Evolutionary conservation across 108 stramenopile species (phyloP), one percentile per base, ranked within the genome.

Genomic region (Pseudonitzschia delicatissima): DNA sequence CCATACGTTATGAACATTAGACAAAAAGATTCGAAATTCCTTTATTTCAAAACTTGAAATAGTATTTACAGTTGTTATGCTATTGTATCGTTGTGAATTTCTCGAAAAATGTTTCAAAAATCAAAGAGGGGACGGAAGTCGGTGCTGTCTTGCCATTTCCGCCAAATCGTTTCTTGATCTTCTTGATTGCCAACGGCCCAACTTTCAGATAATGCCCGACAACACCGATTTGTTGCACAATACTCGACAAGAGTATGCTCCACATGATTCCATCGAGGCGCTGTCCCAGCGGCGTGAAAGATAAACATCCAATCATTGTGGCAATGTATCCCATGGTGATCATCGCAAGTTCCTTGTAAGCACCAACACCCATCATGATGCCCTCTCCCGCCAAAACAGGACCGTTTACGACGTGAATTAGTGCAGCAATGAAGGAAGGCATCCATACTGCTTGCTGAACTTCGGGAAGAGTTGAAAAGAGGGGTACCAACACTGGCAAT

Each of bases 361-460:
- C 35, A 3, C 80, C 83, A 3, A 86, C 55, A 1, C 92, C 92
- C 52, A 89, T 71, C 83, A 91, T 83, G 28, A 83, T 67, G 0
- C 92, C 92, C 64, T 94, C 92, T 0, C 88, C 92, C 28, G 86
- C 85, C 58, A 90, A 84, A 2, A 81, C 80, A 0, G 85, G 75
- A 6, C 92, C 88, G 67, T 94, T 91, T 2, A 89, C 62, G 11
- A 88, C 52, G 62, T 88, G 88, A 42, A 88, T 77, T 21, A 90
- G 64, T 0, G 84, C 68, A 0, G 86, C 81, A 26, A 94, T 84
- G 13, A 77, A 45, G 18, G 89, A 80, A 3, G 92, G 92, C 21
- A 67, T 72, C 50, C 64, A 60, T 0, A 87, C 87, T 2, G 92
- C 92, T 25, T 87, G 69, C 36, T 69, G 81, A 5, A 94, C 89